These are phyloP conservation scores for Neospermospora avenae DNA, from an alignment of 2,329 filamentous ascomycete species.

Conservation along the genomic window DNA sequence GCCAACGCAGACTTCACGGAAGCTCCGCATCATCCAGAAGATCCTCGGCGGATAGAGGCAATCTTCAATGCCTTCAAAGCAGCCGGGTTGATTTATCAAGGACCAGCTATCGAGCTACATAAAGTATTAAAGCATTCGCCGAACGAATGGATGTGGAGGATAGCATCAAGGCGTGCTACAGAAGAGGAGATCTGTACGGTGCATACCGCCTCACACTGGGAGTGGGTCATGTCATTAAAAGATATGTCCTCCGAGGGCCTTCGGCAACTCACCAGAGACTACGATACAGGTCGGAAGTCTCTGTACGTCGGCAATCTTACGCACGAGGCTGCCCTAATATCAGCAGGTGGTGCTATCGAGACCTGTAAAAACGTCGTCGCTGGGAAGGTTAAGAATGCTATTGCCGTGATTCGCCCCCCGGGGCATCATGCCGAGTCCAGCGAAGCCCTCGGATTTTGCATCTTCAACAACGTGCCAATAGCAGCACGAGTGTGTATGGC, in stretches of 20 bases:
- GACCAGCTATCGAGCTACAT: conserved; percentile 52
- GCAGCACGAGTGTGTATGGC: conserved; percentile 84
- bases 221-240: conserved; percentile 66
- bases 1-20: conserved; percentile 75
- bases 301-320: conserved; percentile 83
- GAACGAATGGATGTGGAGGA: conserved; percentile 68
- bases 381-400: conserved; percentile 85
- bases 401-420: conserved; percentile 91
- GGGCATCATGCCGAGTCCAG: conserved; percentile 92
- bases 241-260: conserved; percentile 60
- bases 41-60: conserved; percentile 85
- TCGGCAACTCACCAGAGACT: conserved; percentile 58
- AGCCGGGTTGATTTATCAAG: conserved; percentile 70
- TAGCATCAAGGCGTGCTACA: conserved; percentile 73
- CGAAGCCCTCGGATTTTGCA: conserved; percentile 87
- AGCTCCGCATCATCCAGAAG: conserved; percentile 85
- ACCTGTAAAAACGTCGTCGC: conserved; percentile 87
- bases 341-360: conserved; percentile 91
- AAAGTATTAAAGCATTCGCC: conserved; percentile 51
- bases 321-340: conserved; percentile 75
- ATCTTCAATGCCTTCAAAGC: conserved; percentile 88
- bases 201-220: conserved; percentile 73
- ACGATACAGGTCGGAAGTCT: conserved; percentile 67
- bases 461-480: conserved; percentile 97
- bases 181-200: conserved; percentile 76